phyloP scores from a whole-genome alignment of 768 basidiomycete species.

The Mrakia blollopis region DNA sequence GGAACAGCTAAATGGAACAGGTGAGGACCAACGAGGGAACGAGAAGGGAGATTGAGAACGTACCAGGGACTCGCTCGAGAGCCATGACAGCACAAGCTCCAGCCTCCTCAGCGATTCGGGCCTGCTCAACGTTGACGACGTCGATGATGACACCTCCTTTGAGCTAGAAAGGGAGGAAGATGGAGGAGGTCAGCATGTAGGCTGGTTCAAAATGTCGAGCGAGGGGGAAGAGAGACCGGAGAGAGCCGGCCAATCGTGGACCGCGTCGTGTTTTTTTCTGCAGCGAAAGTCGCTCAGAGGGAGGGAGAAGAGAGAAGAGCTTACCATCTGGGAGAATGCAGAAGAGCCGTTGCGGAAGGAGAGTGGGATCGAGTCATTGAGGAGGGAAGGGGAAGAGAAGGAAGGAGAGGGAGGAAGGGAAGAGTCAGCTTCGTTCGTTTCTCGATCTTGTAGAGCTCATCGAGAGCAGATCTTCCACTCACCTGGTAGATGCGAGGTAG shows the following conservation, averaged over 20 bases:
- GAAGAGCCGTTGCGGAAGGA: background rate
- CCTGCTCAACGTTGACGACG: constrained; percentile 69
- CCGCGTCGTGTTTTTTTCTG: no score
- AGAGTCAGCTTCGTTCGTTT: background rate
- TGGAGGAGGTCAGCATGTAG: background rate
- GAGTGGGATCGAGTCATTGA: background rate
- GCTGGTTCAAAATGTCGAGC: background rate
- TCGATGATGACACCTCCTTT: constrained; percentile 62
- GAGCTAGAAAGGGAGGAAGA: constrained; percentile 13
- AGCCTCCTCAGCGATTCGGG: constrained; percentile 93
- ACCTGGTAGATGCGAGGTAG: background rate
- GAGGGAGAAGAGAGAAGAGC: background rate
- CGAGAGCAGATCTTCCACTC: no score
- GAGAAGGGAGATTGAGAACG: background rate
- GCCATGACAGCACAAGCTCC: constrained; percentile 99
- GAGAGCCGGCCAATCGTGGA: no score
- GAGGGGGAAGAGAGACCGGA: background rate
- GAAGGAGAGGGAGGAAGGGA: background rate
- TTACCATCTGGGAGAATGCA: constrained; percentile 9
- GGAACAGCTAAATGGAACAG: no score
- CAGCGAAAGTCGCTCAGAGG: no score
- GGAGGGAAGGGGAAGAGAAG: background rate
- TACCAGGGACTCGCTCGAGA: constrained; percentile 76
- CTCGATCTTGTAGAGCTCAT: background rate
- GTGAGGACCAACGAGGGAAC: no score